Conservation (phyloP, 164 flowering plant genomes). For the Sextonia rubra region DNA sequence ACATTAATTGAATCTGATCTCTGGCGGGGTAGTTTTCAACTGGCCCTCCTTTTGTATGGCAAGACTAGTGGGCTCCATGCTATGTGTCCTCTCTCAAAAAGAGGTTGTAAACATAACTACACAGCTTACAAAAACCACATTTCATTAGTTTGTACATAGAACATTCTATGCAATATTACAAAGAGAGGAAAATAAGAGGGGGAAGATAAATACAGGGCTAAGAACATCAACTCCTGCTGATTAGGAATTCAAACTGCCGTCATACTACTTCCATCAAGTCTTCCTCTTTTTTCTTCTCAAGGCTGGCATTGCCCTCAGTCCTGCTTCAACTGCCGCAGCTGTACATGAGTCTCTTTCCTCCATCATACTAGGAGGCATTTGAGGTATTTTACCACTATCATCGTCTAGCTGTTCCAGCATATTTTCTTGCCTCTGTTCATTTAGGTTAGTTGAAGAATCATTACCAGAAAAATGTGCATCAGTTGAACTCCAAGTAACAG, state of each 20-base stretch:
- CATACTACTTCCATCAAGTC: not conserved
- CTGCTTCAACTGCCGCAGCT: slow-evolving; percentile 4
- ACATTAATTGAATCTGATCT: too few species aligned
- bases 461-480: not conserved
- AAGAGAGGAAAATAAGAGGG: too few species aligned
- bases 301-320: slow-evolving; percentile 59
- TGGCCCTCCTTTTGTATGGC: too few species aligned
- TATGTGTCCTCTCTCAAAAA: too few species aligned
- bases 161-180: too few species aligned
- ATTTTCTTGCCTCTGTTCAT: not conserved
- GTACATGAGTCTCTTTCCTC: not conserved
- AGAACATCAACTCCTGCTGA: not conserved
- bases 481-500: slow-evolving; percentile 6
- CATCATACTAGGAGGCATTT: not conserved
- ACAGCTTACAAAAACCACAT: too few species aligned
- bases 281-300: slow-evolving; percentile 50
- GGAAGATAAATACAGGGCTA: too few species aligned
- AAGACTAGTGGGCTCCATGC: too few species aligned
- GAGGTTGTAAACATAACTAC: too few species aligned
- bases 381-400: not conserved
- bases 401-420: slow-evolving; percentile 5
- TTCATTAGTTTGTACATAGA: too few species aligned
- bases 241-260: not conserved
- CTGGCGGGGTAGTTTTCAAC: too few species aligned
- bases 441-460: not conserved